Conservation (phyloP, 2,329 filamentous ascomycete species). For the Aspergillus brunneoviolaceus region DNA sequence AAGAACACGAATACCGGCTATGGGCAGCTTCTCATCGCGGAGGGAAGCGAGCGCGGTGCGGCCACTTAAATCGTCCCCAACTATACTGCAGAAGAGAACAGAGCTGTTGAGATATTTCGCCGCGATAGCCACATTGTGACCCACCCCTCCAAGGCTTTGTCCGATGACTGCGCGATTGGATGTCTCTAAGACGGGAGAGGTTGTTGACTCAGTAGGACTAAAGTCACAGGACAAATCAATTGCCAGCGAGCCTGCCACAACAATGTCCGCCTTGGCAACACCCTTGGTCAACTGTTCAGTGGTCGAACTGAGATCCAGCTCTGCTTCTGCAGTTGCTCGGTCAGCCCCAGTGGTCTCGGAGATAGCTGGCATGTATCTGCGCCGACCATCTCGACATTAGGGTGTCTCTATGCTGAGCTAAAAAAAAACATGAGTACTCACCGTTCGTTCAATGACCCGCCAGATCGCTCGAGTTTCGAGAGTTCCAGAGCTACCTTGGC, state of each 20-base stretch:
- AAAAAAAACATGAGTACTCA: conserved; percentile 33
- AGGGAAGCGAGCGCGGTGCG: conserved; percentile 69
- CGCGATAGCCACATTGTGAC: conserved; percentile 85
- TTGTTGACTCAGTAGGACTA: conserved; percentile 45
- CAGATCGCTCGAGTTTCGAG: conserved; percentile 51
- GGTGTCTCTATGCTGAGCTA: conserved; percentile 23
- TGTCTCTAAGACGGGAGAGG: conserved; percentile 59
- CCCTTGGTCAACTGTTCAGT: conserved; percentile 9
- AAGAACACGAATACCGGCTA: conserved; percentile 64
- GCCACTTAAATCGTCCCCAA: conserved; percentile 78
- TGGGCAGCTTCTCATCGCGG: conserved; percentile 57
- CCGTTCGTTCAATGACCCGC: conserved; percentile 31
- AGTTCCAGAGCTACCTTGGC: conserved; percentile 65
- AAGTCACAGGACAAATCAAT: conserved; percentile 87
- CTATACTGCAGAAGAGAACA: conserved; percentile 74
- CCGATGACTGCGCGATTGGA: conserved; percentile 82
- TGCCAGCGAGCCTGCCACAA: conserved; percentile 88
- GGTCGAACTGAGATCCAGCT: conserved; percentile 13
- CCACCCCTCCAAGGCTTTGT: conserved; percentile 86
- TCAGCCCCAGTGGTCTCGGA: conserved; percentile 25
- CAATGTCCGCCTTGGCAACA: conserved; percentile 57
- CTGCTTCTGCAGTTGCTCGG: conserved; percentile 22
- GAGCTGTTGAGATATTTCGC: conserved; percentile 66
- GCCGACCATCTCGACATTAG: conserved; percentile 36
- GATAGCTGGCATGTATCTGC: conserved; percentile 40